These are phyloP conservation scores for Tulasnella sp. DNA, from an alignment of 768 basidiomycete genomes.

Conservation along the genomic window DNA sequence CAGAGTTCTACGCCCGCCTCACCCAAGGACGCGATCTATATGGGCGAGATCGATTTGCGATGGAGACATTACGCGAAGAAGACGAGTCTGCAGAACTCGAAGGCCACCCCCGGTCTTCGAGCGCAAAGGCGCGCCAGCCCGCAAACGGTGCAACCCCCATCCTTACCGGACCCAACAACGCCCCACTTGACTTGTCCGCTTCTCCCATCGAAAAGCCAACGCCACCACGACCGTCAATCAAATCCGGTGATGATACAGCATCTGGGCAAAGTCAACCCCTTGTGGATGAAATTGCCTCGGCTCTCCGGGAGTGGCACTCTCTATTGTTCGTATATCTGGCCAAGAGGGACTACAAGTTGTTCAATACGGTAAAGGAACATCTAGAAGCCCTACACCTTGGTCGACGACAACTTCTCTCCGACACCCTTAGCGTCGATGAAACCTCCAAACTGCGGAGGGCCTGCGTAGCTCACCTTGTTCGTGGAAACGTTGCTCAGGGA, in stretches of 20 bases:
- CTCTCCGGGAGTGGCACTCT: constrained; percentile 89
- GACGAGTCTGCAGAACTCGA: constrained; percentile 33
- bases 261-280: constrained; percentile 77
- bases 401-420: constrained; percentile 78
- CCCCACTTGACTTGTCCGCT: not conserved
- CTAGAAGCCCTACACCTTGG: constrained; percentile 86
- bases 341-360: constrained; percentile 77
- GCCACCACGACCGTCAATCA: constrained; percentile 86
- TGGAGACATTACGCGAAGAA: constrained; percentile 52
- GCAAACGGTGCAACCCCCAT: not conserved
- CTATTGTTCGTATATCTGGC: constrained; percentile 87
- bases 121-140: constrained; percentile 2
- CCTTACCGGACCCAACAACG: not conserved
- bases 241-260: constrained; percentile 85
- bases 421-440: constrained; percentile 79
- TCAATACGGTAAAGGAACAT: constrained; percentile 73
- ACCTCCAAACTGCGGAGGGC: constrained; percentile 67
- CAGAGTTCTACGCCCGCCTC: constrained; percentile 54
- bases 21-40: constrained; percentile 27
- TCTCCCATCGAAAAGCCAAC: constrained; percentile 42
- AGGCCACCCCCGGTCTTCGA: not conserved
- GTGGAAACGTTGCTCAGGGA: constrained; percentile 82
- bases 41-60: constrained; percentile 19
- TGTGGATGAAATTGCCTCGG: constrained; percentile 94
- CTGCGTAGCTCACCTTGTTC: constrained; percentile 76